Conservation (phyloP, 192 early-diverging fungal species). For the Coemansia sp. region DNA sequence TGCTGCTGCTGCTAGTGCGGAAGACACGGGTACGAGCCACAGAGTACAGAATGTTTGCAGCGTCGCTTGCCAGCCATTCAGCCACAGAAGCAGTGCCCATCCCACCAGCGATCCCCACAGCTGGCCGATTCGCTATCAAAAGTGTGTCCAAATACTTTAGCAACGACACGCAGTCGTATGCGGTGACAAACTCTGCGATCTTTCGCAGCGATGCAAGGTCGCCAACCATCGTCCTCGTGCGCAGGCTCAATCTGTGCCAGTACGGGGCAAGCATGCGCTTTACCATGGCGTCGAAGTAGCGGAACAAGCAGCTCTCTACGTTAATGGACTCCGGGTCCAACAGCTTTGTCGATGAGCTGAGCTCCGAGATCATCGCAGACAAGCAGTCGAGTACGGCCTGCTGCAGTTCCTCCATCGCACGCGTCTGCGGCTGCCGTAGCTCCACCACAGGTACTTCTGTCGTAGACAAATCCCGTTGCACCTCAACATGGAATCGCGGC, state of each 20-base stretch:
- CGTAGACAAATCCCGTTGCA: conserved; percentile 56
- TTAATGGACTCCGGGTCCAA: conserved; percentile 80
- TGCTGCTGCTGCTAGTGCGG: conserved; percentile 1
- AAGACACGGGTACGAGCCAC: conserved; percentile 61
- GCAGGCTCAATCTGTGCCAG: conserved; percentile 79
- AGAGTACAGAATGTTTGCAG: conserved; percentile 78
- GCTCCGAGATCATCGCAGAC: conserved; percentile 71
- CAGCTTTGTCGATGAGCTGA: conserved; percentile 65
- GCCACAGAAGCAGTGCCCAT: too few relatives aligned
- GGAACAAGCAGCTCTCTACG: conserved; percentile 83
- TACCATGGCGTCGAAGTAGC: conserved; percentile 81
- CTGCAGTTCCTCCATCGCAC: conserved; percentile 83
- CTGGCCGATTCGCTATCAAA: conserved; percentile 59
- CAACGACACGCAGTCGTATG: conserved; percentile 88
- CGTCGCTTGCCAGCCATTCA: conserved; percentile 81
- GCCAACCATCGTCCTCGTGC: conserved; percentile 70
- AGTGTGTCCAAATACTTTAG: conserved; percentile 84
- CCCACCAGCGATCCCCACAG: conserved; percentile 17
- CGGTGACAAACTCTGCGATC: conserved; percentile 72
- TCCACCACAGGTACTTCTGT: conserved; percentile 67
- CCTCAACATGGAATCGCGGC: conserved; percentile 63
- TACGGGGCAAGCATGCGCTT: conserved; percentile 76
- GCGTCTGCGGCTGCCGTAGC: conserved; percentile 73
- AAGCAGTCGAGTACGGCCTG: conserved; percentile 82
- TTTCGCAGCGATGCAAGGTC: conserved; percentile 75